Base-by-base conservation (phyloP, 106 monocot genomes). In the Iris macrosiphon region DNA sequence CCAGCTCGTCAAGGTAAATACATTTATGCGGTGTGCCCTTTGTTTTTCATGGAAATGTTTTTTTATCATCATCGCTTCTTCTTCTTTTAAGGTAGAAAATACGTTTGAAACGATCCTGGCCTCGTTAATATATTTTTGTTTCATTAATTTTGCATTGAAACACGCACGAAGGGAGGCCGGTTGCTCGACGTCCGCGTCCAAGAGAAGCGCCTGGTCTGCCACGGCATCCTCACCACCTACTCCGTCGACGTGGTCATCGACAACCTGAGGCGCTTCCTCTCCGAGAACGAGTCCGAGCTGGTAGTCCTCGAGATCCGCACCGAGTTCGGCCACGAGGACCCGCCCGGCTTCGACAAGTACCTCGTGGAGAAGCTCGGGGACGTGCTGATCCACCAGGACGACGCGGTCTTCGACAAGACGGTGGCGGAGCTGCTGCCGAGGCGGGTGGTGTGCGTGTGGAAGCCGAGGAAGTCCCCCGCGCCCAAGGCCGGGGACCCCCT, bases 381-480 rank as follows among this genome's bases (percentile, higher is more conserved):
- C 15, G 23, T 58, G 33, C 64, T 95, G 1, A 73, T 95, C 58
- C 84, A 34, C 30, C 89, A 89, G 14, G 79, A 90, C 68, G 86
- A 89, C 21, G 43, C 39, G 16, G 74, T 80, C 18, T 90, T 96
- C 72, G 1, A 43, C 16, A 79, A 65, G 61, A 77, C 89, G 10
- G 60, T 96, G 15, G 81, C 81, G 19, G 89, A 96, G 65, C 22
- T 96, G 20, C 82, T 89, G 1, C 95, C 85, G 2, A 46, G 45
- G 32, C 61, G 89, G 41, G 59, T 96, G 1, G 86, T 96, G 14
- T 96, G 89, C 69, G 66, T 89, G 17, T 89, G 89, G 95, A 96
- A 96, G 57, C 95, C 95, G 2, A 40, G 67, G 31, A 86, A 82
- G 47, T 52, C 82, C 4, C 66, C 82, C 3, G 59, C 66, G 17